phyloP scores from a whole-genome alignment of 768 basidiomycete genomes.

The Leccinum broughii region DNA sequence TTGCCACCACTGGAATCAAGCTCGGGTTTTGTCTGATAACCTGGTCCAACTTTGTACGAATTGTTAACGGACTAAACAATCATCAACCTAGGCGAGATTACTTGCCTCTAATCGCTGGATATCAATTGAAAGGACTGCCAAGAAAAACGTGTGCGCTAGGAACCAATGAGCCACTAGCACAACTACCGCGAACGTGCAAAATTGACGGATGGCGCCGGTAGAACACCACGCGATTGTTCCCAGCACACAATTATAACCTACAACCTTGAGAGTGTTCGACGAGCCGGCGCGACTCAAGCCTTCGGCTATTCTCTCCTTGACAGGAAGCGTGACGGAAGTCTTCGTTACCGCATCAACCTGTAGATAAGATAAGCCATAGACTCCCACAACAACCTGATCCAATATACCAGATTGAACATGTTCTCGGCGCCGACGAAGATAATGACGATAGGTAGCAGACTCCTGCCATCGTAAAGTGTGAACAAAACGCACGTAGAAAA shows the following conservation, averaged over 20 bases:
- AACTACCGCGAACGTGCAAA: conserved; percentile 91
- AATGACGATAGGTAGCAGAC: conserved; percentile 89
- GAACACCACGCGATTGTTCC: conserved; percentile 74
- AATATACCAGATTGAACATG: conserved; percentile 87
- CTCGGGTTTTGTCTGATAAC: conserved; percentile 72
- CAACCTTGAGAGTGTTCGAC: conserved; percentile 89
- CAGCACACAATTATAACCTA: conserved; percentile 81
- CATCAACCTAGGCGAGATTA: neutral
- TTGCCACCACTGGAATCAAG: conserved; percentile 46
- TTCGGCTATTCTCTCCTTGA: conserved; percentile 88
- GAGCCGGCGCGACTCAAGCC: conserved; percentile 89
- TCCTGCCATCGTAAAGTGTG: conserved; percentile 46
- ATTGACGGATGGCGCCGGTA: conserved; percentile 83
- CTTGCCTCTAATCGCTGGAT: conserved; percentile 86
- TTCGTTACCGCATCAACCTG: conserved; percentile 83
- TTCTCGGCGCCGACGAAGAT: conserved; percentile 96
- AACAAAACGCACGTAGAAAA: conserved; percentile 10
- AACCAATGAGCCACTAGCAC: conserved; percentile 98
- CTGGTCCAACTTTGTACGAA: conserved; percentile 66
- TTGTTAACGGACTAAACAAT: conserved; percentile 13
- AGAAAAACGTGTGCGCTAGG: conserved; percentile 93
- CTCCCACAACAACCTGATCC: conserved; percentile 11
- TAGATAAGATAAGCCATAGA: conserved; percentile 26
- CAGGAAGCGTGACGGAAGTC: conserved; percentile 83
- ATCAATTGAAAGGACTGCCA: conserved; percentile 94